phyloP scores from a whole-genome alignment of 768 basidiomycete genomes.

The Lyophyllum semitale region DNA sequence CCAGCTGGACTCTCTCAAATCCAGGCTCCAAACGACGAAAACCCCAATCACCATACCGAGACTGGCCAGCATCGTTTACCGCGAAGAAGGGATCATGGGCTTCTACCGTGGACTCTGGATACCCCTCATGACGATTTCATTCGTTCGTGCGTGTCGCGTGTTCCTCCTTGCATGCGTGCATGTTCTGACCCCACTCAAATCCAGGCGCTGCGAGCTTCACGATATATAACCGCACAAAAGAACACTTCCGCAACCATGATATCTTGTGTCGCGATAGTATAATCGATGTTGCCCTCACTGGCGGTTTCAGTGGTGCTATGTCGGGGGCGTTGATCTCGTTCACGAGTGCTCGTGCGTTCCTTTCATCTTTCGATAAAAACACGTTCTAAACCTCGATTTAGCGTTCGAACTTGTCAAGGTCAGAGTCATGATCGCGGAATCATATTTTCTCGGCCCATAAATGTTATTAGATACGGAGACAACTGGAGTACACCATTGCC shows the following conservation, averaged over 20 bases:
- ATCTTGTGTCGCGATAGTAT: slow-evolving; percentile 60
- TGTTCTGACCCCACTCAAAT: slow-evolving; percentile 6
- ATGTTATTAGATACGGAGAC: slow-evolving; percentile 73
- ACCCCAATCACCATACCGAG: slow-evolving; percentile 71
- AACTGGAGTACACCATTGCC: slow-evolving; percentile 91
- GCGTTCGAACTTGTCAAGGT: slow-evolving; percentile 98
- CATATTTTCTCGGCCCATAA: slow-evolving; percentile 8
- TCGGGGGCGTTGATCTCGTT: slow-evolving; percentile 89
- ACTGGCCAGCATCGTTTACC: slow-evolving; percentile 72
- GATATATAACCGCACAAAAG: slow-evolving; percentile 86
- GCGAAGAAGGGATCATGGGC: slow-evolving; percentile 84
- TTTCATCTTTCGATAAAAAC: neutral
- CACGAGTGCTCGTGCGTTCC: slow-evolving; percentile 80
- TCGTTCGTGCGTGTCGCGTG: slow-evolving; percentile 74
- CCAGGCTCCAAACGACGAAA: slow-evolving; percentile 84
- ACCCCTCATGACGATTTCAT: slow-evolving; percentile 92
- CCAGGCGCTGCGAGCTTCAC: slow-evolving; percentile 89
- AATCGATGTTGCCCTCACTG: slow-evolving; percentile 72
- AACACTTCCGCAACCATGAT: slow-evolving; percentile 60
- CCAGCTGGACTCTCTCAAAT: slow-evolving; percentile 93
- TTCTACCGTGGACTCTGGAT: slow-evolving; percentile 93
- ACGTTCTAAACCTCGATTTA: slow-evolving; percentile 18
- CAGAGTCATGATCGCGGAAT: slow-evolving; percentile 9
- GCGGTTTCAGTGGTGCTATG: slow-evolving; percentile 83
- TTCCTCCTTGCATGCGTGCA: slow-evolving; percentile 1